Evolutionary conservation across 305 asterid genomes (phyloP).

Genomic region (Salvia sclarea): DNA sequence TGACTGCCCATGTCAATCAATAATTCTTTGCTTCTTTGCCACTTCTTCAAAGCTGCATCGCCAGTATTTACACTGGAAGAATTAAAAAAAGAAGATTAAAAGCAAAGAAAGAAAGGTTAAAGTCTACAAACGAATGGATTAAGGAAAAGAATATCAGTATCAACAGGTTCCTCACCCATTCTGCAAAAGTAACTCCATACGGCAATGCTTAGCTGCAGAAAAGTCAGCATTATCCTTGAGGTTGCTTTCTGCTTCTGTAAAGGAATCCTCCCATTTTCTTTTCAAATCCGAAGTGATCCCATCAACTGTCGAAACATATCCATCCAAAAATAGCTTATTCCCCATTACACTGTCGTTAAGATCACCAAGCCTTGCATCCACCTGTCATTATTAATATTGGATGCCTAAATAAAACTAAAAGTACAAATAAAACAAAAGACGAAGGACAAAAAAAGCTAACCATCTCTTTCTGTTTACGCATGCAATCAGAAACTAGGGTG

Average conservation of each 20-base stretch:
- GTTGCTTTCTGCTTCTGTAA: constrained; percentile 51
- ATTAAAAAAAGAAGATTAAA: not conserved
- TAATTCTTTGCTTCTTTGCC: constrained; percentile 52
- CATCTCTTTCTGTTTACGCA: constrained; percentile 81
- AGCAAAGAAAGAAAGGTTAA: not conserved
- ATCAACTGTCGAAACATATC: constrained; percentile 62
- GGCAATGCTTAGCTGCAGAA: constrained; percentile 87
- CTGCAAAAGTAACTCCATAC: constrained; percentile 72
- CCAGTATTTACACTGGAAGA: constrained; percentile 50
- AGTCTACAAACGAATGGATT: not conserved
- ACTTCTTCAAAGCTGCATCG: constrained; percentile 50
- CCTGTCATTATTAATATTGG: constrained; percentile 42
- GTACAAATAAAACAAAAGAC: not conserved
- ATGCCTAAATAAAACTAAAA: not conserved
- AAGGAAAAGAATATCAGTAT: not conserved
- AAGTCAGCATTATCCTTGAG: constrained; percentile 65
- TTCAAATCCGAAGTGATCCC: constrained; percentile 74
- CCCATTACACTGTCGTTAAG: constrained; percentile 56
- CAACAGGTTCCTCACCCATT: constrained; percentile 51
- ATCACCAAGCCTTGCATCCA: constrained; percentile 62
- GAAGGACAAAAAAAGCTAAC: constrained; percentile 35
- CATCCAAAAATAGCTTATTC: constrained; percentile 64
- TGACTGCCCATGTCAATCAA: constrained; percentile 57
- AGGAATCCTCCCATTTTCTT: constrained; percentile 84
- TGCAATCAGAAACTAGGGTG: constrained; percentile 60